Percentiles rank a stretch among this genome's conserved stretches.
phyloP scores from a whole-genome alignment of 2,329 filamentous ascomycete genomes.

The Sclerotinia nivalis region DNA sequence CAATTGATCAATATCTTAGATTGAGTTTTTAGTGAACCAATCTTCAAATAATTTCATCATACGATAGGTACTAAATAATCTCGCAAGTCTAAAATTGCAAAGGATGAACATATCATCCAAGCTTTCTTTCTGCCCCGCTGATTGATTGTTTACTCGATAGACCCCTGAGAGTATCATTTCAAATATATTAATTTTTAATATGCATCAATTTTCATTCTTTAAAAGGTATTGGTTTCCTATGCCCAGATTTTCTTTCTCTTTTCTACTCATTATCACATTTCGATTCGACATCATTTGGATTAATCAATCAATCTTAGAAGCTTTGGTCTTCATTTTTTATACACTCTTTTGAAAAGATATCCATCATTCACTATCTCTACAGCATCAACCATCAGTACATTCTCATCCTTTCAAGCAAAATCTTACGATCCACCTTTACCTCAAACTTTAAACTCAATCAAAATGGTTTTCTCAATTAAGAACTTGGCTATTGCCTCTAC shows the following conservation, averaged over 20 bases:
- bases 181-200: slow-evolving; percentile 11
- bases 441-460: slow-evolving; percentile 25
- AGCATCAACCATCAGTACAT: not conserved
- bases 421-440: not conserved
- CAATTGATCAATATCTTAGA: not conserved
- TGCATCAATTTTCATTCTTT: not conserved
- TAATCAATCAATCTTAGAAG: not conserved
- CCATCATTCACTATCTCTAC: not conserved
- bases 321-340: slow-evolving; percentile 16
- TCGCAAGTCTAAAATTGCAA: not conserved
- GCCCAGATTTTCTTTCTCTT: not conserved
- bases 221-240: not conserved
- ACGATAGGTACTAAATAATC: not conserved
- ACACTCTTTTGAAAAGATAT: slow-evolving; percentile 19
- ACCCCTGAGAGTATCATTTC: slow-evolving; percentile 9
- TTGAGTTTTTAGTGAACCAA: not conserved
- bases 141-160: not conserved
- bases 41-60: not conserved
- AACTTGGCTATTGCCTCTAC: slow-evolving; percentile 27
- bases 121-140: not conserved
- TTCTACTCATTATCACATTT: slow-evolving; percentile 2
- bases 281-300: not conserved
- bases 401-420: not conserved
- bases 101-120: not conserved
- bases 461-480: slow-evolving; percentile 36